Evolutionary conservation across 2,329 filamentous ascomycete genomes (phyloP).

Genomic region (Herpotrichia juniperi): DNA sequence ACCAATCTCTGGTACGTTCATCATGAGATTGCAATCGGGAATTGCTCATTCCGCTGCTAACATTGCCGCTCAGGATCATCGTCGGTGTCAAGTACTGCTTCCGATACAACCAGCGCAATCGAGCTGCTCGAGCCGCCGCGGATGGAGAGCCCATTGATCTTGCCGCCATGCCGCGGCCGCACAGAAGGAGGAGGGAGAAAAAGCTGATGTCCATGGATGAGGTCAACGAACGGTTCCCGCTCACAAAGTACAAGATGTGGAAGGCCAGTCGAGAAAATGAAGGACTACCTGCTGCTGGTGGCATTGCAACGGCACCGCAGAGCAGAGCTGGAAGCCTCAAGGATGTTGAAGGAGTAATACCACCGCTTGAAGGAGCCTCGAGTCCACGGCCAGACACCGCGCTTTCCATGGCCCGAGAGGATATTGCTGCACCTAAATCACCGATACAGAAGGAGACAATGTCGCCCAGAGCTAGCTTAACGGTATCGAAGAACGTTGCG

Average conservation of each 20-base stretch:
- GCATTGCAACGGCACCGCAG: conserved; percentile 71
- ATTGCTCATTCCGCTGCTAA: conserved; percentile 27
- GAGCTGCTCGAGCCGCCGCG: conserved; percentile 75
- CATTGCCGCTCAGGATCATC: conserved; percentile 76
- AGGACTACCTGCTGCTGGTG: conserved; percentile 82
- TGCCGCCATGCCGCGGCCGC: conserved; percentile 81
- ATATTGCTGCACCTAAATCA: conserved; percentile 55
- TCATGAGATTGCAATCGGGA: not conserved
- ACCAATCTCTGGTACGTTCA: conserved; percentile 90
- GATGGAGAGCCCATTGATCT: conserved; percentile 85
- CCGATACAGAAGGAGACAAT: conserved; percentile 20
- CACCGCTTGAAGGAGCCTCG: conserved; percentile 36
- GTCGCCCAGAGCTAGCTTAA: conserved; percentile 26
- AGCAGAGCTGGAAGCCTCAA: conserved; percentile 77
- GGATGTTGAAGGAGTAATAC: conserved; percentile 60
- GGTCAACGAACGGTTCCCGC: conserved; percentile 95
- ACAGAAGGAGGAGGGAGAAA: conserved; percentile 90
- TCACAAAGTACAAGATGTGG: conserved; percentile 97
- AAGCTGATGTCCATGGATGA: conserved; percentile 99
- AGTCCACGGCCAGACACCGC: conserved; percentile 42
- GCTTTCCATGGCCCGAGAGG: conserved; percentile 48
- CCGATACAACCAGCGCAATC: conserved; percentile 93
- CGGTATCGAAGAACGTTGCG: conserved; percentile 13
- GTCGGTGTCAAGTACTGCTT: conserved; percentile 99
- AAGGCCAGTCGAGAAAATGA: conserved; percentile 81